These are phyloP conservation scores for Phytophthora agathidicida DNA, from an alignment of 352 stramenopile species.

Conservation along the genomic window DNA sequence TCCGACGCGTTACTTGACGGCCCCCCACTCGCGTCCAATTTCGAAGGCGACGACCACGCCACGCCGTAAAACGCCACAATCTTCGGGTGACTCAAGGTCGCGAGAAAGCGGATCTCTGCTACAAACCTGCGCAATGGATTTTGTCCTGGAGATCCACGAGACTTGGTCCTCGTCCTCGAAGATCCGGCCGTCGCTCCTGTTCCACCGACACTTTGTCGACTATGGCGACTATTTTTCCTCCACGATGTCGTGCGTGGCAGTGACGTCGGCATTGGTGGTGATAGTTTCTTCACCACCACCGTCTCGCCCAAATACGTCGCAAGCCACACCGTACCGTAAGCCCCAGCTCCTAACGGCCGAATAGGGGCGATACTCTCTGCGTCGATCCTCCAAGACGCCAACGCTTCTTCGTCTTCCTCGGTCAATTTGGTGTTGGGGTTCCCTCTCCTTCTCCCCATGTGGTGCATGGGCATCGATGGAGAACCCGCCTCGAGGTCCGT, in stretches of 20 bases:
- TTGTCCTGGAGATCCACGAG: slow-evolving; percentile 12
- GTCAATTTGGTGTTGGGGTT: slow-evolving; percentile 3
- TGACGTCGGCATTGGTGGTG: slow-evolving; percentile 37
- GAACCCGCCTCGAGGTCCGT: slow-evolving; percentile 9
- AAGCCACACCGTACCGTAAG: slow-evolving; percentile 61
- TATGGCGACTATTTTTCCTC: slow-evolving; percentile 33
- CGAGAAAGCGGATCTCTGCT: slow-evolving; percentile 73
- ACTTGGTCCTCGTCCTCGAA: slow-evolving; percentile 25
- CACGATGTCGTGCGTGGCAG: slow-evolving; percentile 36
- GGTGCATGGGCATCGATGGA: slow-evolving; percentile 7
- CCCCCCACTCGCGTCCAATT: slow-evolving; percentile 6
- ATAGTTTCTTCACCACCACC: slow-evolving; percentile 61
- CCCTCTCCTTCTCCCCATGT: slow-evolving; percentile 8
- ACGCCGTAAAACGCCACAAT: slow-evolving; percentile 86
- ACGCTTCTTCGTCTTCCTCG: slow-evolving; percentile 54
- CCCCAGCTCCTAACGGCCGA: slow-evolving; percentile 39
- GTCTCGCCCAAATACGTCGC: slow-evolving; percentile 49
- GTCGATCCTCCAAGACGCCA: slow-evolving; percentile 62
- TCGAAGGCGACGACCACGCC: slow-evolving; percentile 46
- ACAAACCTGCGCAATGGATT: slow-evolving; percentile 50
- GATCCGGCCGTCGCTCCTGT: slow-evolving; percentile 13
- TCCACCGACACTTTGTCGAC: slow-evolving; percentile 10
- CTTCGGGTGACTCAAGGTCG: slow-evolving; percentile 67
- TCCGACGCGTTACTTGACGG: slow-evolving; percentile 38
- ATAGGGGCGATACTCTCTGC: slow-evolving; percentile 35